Conservation (phyloP, 805 yeast genomes). For the Clavispora carvajalis region DNA sequence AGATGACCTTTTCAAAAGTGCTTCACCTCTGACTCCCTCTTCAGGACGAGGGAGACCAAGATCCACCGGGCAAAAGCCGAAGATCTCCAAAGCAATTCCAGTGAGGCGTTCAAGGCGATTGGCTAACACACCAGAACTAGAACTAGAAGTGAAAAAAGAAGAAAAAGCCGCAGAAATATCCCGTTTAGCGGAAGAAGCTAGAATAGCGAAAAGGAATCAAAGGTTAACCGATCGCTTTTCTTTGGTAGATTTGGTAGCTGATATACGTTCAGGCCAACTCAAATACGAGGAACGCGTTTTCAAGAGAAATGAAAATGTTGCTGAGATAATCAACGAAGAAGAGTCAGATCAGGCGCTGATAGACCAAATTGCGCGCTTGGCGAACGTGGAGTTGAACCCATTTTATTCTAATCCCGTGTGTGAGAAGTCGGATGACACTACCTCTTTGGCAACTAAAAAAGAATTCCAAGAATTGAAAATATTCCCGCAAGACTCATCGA, state of each 20-base stretch:
- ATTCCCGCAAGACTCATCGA: conserved; percentile 46
- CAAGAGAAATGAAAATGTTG: not conserved
- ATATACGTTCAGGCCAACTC: conserved; percentile 32
- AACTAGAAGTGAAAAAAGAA: conserved; percentile 26
- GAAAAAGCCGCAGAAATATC: conserved; percentile 39
- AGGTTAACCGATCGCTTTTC: conserved; percentile 63
- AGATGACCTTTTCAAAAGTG: conserved; percentile 17
- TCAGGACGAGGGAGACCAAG: conserved; percentile 4
- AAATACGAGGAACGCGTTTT: conserved; percentile 27
- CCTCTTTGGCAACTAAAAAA: conserved; percentile 25
- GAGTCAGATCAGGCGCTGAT: not conserved
- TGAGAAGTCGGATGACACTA: no score
- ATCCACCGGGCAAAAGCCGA: conserved; percentile 7
- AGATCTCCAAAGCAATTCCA: conserved; percentile 34
- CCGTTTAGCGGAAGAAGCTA: conserved; percentile 4
- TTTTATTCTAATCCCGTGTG: no score
- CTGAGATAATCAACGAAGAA: not conserved
- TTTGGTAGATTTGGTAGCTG: conserved; percentile 53
- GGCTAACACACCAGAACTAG: conserved; percentile 45
- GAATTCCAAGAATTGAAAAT: conserved; percentile 31
- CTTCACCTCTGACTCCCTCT: not conserved
- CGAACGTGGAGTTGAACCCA: not conserved
- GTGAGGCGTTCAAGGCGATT: conserved; percentile 73
- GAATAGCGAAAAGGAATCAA: conserved; percentile 40
- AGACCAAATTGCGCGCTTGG: not conserved